Base-by-base conservation (phyloP, 2,329 filamentous ascomycete genomes). In the Colletotrichum chlorophyti region DNA sequence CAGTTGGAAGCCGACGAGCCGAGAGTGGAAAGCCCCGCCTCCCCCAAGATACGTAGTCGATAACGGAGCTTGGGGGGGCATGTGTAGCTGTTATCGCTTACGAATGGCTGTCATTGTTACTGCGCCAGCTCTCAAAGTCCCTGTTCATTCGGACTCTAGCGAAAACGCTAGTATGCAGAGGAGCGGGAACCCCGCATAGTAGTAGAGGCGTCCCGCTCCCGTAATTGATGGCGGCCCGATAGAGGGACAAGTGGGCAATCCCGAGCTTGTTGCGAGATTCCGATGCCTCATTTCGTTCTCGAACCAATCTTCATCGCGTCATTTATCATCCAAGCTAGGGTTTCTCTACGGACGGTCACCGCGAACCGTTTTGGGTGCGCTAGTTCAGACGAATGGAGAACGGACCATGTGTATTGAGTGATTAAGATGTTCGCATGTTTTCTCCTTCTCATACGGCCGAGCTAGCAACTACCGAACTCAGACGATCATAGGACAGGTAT, bases 231-330 rank as follows among this genome's bases (percentile, higher is more conserved):
- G n/a, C n/a, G n/a, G n/a, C n/a, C n/a, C n/a, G 47, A 50, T 31
- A 17, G 48, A 41, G 19, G 48, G 26, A 37, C 42, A 24, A 48
- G 50, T 35, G 17, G 21, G 10, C 41, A 37, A 54, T 54, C 35
- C 50, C 50, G 54, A 58, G 41, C 8, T 26, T 29, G 53, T 35
- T 47, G 54, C 50, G 50, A 58, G 15, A 58, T 26, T n/a, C 29
- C 54, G 54, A 19, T 10, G 19, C 8, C 4, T 19, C 48, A 42
- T 38, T 40, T 24, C 6, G 12, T 21, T 21, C 23, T 48, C 23
- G 34, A 9, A 17, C 15, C 2, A 15, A 23, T 46, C 7, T 29
- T 35, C 17, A 23, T 27, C 14, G 23, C 29, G n/a, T 27, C 17
- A 40, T 21, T 29, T 11, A 24, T 42, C 11, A 41, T 12, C 35